Base-by-base conservation (phyloP, 352 stramenopile genomes). In the Phytophthora hybrid region DNA sequence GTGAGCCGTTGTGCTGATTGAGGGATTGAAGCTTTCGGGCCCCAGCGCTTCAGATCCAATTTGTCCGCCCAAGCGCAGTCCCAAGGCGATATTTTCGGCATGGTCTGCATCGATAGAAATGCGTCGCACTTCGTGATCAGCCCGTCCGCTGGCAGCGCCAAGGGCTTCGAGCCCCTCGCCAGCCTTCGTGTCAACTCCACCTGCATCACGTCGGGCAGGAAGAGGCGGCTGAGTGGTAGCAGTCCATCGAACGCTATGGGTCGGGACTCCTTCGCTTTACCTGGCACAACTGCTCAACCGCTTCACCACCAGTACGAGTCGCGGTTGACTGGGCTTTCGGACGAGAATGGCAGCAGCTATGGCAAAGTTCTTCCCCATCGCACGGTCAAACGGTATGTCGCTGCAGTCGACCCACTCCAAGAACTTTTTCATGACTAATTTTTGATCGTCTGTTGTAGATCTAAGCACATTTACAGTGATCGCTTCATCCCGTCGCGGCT, bases 381-480 rank as follows among this genome's bases (percentile, higher is more conserved):
- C 31, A 84, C 82, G 26, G 68, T 69, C 23, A 90, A 91, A 66
- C 77, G 85, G 83, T 92, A 73, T 13, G 34, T 65, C 21, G 8
- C 26, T 13, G 8, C 7, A 34, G 44, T 46, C 39, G 9, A 13
- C 13, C 6, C 13, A 46, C 10, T 39, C 31, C 5, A 41, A 21
- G 5, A 19, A 14, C 23, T 34, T 65, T 11, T 49, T 51, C 29
- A 19, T 34, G 19, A n/a, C 59, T 73, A 58, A 59, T 11, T 34
- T 31, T 58, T 56, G 19, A 26, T 65, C 9, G 41, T 58, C 32
- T 34, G 23, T 46, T 26, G 19, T 32, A 91, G 84, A 56, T 90
- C 86, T 18, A 93, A 92, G 65, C 78, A 91, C 60, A 90, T 97
- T 66, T 96, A 97, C 81, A 96, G 88, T 46, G 91, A 97, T 62